Evolutionary conservation across 805 yeast genomes (phyloP).

Genomic region (Pichia membranifaciens): DNA sequence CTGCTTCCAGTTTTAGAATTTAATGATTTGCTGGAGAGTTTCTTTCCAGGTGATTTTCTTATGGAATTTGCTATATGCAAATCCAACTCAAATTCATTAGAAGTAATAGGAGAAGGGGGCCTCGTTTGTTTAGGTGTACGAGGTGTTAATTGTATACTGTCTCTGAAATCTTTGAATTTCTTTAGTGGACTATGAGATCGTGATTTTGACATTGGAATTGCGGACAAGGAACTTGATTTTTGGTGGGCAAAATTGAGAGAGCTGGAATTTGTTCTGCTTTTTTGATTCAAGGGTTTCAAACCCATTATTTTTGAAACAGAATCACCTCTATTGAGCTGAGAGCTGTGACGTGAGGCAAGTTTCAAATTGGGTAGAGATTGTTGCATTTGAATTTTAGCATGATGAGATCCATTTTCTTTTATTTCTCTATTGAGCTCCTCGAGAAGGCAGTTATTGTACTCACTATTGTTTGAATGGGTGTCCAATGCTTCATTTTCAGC

Average conservation of each 20-base stretch:
- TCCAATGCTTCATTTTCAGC: neutral
- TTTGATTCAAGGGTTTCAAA: neutral
- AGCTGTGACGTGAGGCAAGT: neutral
- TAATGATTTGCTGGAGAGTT: slow-evolving; percentile 5
- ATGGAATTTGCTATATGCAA: slow-evolving; percentile 24
- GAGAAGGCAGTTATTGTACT: neutral
- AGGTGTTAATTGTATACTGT: slow-evolving; percentile 8
- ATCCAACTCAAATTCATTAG: slow-evolving; percentile 21
- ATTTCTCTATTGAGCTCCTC: slow-evolving; percentile 10
- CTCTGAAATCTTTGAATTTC: slow-evolving; percentile 22
- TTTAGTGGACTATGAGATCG: slow-evolving; percentile 26
- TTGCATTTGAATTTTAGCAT: neutral
- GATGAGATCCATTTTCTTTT: slow-evolving; percentile 1
- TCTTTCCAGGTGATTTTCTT: slow-evolving; percentile 25
- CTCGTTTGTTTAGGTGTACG: neutral
- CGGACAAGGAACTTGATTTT: slow-evolving; percentile 10
- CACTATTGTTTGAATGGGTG: neutral
- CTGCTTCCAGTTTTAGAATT: neutral
- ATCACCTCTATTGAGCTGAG: neutral
- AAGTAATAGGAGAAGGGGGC: neutral
- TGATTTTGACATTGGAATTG: slow-evolving; percentile 3
- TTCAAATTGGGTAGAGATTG: slow-evolving; percentile 6
- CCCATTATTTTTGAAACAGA: neutral
- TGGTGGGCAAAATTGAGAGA: neutral
- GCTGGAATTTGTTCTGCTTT: neutral